Percentiles rank a stretch among this genome's conserved stretches.
phyloP scores from a whole-genome alignment of 768 basidiomycete genomes.

The Trametes gibbosa region DNA sequence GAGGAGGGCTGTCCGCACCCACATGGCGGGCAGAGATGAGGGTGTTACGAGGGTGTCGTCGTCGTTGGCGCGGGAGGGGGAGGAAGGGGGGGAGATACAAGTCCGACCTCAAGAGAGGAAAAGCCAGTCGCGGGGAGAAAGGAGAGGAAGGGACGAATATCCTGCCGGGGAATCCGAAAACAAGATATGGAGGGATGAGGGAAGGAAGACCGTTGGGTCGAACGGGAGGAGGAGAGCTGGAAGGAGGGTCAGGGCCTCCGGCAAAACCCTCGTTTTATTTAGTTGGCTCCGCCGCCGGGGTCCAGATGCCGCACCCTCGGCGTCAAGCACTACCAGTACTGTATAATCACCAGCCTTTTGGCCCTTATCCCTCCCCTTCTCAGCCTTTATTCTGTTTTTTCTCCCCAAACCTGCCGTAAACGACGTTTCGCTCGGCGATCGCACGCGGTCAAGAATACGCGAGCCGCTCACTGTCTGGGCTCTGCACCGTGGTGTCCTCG shows the following conservation, averaged over 20 bases:
- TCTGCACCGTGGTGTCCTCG: conserved; percentile 14
- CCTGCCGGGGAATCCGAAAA: conserved; percentile 20
- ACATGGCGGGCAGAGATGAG: conserved; percentile 35
- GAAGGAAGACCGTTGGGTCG: conserved; percentile 20
- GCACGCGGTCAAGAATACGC: background rate
- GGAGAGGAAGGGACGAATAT: conserved; percentile 24
- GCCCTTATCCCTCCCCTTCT: conserved; percentile 1
- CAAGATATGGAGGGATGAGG: conserved; percentile 4
- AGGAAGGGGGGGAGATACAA: background rate
- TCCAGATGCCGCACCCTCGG: conserved; percentile 17
- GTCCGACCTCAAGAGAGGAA: conserved; percentile 12
- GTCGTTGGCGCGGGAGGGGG: conserved; percentile 1
- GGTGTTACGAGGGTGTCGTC: conserved; percentile 3
- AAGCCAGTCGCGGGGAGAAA: conserved; percentile 12
- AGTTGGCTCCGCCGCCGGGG: conserved; percentile 18
- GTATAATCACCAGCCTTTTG: background rate
- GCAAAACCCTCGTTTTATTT: conserved; percentile 25
- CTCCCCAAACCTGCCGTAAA: background rate
- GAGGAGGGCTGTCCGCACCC: conserved; percentile 45
- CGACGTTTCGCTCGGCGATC: background rate
- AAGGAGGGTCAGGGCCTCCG: conserved; percentile 12
- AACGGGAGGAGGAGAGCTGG: conserved; percentile 16
- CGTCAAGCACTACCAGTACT: conserved; percentile 1
- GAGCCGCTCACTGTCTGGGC: background rate
- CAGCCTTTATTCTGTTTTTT: background rate